Evolutionary conservation across 805 yeast genomes (phyloP).

Genomic region (Candida nitratophila): DNA sequence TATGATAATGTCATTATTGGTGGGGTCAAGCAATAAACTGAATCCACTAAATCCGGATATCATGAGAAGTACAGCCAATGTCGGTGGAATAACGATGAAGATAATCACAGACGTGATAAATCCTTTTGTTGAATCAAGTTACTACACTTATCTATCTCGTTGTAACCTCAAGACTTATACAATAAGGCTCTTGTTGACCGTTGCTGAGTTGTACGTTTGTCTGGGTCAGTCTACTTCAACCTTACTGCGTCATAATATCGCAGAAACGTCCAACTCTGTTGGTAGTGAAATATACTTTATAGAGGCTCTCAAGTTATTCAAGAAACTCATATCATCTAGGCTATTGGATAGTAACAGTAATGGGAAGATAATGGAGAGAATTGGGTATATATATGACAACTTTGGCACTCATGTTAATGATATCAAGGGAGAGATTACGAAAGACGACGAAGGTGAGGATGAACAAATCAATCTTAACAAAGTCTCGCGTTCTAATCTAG

Average conservation of each 20-base stretch:
- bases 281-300: constrained; percentile 38
- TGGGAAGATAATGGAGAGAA: constrained; percentile 29
- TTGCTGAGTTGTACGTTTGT: constrained; percentile 59
- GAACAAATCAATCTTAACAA: constrained; percentile 29
- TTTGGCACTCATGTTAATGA: constrained; percentile 6
- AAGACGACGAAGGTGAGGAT: constrained; percentile 15
- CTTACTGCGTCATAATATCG: constrained; percentile 14
- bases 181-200: constrained; percentile 56
- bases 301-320: constrained; percentile 38
- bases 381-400: constrained; percentile 24
- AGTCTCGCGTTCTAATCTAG: constrained; percentile 29
- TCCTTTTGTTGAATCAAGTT: constrained; percentile 62
- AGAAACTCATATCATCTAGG: constrained; percentile 37
- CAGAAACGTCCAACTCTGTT: not conserved
- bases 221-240: constrained; percentile 34
- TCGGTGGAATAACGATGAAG: constrained; percentile 34
- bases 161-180: constrained; percentile 65
- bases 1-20: constrained; percentile 65
- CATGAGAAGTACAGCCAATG: constrained; percentile 27
- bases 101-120: constrained; percentile 46
- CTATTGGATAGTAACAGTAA: constrained; percentile 37
- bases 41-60: constrained; percentile 29
- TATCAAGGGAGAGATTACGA: constrained; percentile 1
- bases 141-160: constrained; percentile 69
- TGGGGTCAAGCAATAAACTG: constrained; percentile 45